phyloP scores from a whole-genome alignment of 768 basidiomycete genomes.

The Tylopilus sp. region DNA sequence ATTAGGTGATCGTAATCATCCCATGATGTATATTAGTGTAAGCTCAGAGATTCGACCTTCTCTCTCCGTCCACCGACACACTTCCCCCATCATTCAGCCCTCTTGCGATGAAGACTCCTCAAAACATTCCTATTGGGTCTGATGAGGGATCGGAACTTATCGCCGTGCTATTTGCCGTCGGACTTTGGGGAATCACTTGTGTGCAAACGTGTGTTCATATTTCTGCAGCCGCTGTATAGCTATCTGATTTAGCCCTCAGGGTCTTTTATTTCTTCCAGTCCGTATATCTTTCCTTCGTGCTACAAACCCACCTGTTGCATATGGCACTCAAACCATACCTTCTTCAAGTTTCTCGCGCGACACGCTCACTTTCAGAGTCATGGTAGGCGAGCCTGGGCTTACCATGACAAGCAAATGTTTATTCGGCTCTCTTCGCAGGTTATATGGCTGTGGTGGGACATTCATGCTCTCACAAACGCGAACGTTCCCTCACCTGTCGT shows the following conservation, averaged over 20 bases:
- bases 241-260: not conserved
- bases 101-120: not conserved
- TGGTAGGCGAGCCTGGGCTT: conserved; percentile 4
- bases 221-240: not conserved
- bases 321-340: not conserved
- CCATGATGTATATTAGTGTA: not conserved
- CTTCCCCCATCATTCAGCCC: not conserved
- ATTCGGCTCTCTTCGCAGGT: conserved; percentile 8
- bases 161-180: conserved; percentile 15
- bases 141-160: conserved; percentile 17
- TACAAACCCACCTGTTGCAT: not conserved
- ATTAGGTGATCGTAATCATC: not conserved
- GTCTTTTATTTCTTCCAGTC: conserved; percentile 21
- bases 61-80: not conserved
- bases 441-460: conserved; percentile 14
- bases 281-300: not conserved
- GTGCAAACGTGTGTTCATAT: conserved; percentile 15
- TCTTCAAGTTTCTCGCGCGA: conserved; percentile 10
- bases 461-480: not conserved
- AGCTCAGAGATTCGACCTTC: not conserved
- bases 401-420: not conserved
- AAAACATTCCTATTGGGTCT: not conserved
- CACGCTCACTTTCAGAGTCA: not conserved
- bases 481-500: conserved; percentile 1
- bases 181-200: conserved; percentile 25